Evolutionary conservation across 192 early-diverging fungal species (phyloP).

Genomic region (Thoreauomyces humboldtii): DNA sequence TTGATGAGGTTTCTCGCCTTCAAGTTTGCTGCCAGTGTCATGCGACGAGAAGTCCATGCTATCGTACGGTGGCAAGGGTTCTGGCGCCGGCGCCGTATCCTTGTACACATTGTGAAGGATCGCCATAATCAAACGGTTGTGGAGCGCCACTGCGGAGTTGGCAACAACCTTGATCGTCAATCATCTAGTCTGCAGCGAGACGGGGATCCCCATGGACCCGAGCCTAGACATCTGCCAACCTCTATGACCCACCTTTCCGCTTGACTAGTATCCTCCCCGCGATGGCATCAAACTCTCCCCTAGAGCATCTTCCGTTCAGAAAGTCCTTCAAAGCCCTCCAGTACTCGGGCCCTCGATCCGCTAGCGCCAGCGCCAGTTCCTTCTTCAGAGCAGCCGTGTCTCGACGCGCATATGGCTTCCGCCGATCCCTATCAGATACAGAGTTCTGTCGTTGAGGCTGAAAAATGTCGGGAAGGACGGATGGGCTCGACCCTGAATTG

Average conservation of each 20-base stretch:
- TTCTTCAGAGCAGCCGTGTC: constrained; percentile 42
- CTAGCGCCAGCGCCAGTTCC: constrained; percentile 39
- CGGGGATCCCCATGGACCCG: background rate
- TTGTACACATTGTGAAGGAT: constrained; percentile 38
- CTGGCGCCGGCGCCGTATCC: background rate
- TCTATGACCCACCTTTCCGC: constrained; percentile 17
- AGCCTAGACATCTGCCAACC: background rate
- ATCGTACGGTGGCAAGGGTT: background rate
- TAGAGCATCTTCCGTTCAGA: constrained; percentile 23
- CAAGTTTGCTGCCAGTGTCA: no score
- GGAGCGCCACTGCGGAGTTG: constrained; percentile 22
- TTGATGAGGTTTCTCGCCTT: background rate
- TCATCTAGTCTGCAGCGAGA: background rate
- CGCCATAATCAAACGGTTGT: constrained; percentile 40
- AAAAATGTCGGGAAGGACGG: no score
- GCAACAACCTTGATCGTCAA: background rate
- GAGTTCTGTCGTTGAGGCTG: no score
- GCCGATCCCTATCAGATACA: no score
- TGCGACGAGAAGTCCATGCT: no score
- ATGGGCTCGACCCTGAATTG: no score
- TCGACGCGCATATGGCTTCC: no score
- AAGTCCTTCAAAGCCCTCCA: constrained; percentile 41
- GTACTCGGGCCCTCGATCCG: constrained; percentile 37
- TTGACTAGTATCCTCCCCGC: constrained; percentile 20
- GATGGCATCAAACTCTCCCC: constrained; percentile 23